These are phyloP conservation scores for Phaseolus coccineus DNA, from an alignment of 331 rosid genomes.

Conservation along the genomic window DNA sequence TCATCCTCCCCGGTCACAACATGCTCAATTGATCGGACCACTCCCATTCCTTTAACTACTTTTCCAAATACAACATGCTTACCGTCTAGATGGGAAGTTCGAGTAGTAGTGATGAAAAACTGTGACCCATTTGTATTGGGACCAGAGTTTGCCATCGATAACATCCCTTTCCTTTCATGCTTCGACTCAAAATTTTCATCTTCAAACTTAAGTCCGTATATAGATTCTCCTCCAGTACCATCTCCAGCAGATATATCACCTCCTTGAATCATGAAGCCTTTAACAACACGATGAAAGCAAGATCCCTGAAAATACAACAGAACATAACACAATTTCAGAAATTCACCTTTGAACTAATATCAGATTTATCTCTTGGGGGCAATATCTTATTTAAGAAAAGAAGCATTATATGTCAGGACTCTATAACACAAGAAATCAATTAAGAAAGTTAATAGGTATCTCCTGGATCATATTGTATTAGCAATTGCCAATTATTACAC, in stretches of 20 bases:
- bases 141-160: slow-evolving; percentile 92
- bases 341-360: slow-evolving; percentile 6
- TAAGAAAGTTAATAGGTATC: background rate
- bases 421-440: background rate
- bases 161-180: slow-evolving; percentile 97
- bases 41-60: slow-evolving; percentile 93
- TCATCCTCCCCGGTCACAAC: slow-evolving; percentile 59
- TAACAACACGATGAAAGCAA: slow-evolving; percentile 79
- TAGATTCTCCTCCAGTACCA: slow-evolving; percentile 95
- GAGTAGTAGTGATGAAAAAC: slow-evolving; percentile 86
- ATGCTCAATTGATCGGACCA: slow-evolving; percentile 85
- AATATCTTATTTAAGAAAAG: background rate
- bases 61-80: slow-evolving; percentile 92
- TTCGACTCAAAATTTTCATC: slow-evolving; percentile 90
- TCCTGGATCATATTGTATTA: slow-evolving; percentile 8
- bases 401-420: background rate
- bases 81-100: slow-evolving; percentile 92
- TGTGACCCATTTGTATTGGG: slow-evolving; percentile 89
- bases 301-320: slow-evolving; percentile 64
- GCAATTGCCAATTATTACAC: background rate
- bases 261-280: slow-evolving; percentile 91
- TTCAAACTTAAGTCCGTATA: slow-evolving; percentile 82
- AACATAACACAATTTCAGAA: slow-evolving; percentile 15
- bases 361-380: background rate
- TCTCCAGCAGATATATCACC: slow-evolving; percentile 96